phyloP scores from a whole-genome alignment of 306 rosid species.

The Quercus parvula region DNA sequence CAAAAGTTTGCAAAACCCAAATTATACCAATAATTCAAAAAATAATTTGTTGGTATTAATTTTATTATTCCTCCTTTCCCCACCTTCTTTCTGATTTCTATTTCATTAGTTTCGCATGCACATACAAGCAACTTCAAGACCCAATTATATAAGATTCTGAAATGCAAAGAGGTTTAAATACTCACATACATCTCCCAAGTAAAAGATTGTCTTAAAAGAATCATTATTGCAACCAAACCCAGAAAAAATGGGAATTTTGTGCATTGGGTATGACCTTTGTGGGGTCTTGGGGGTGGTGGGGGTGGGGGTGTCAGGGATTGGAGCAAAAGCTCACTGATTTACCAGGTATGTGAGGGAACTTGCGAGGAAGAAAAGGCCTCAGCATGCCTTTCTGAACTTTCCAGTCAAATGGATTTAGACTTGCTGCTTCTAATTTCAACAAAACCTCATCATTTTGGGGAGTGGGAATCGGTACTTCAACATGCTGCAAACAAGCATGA shows the following conservation, averaged over 20 bases:
- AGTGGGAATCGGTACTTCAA: conserved; percentile 51
- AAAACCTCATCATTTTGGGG: conserved; percentile 60
- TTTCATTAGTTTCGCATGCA: background rate
- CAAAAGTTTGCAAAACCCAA: conserved; percentile 2
- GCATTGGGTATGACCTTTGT: too few relatives aligned
- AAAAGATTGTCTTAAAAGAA: background rate
- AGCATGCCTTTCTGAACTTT: conserved; percentile 64
- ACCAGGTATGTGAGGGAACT: conserved; percentile 73
- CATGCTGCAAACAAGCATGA: conserved; percentile 44
- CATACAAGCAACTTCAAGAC: background rate
- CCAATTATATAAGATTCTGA: background rate
- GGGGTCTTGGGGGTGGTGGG: background rate
- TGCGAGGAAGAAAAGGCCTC: conserved; percentile 58
- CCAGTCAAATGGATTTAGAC: conserved; percentile 77
- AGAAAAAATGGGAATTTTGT: too few relatives aligned
- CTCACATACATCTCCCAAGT: background rate
- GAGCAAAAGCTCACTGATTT: conserved; percentile 14
- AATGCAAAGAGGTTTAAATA: too few relatives aligned
- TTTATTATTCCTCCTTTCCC: background rate
- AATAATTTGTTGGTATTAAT: background rate
- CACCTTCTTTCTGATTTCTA: background rate
- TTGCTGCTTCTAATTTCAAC: conserved; percentile 69
- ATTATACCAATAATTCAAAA: background rate
- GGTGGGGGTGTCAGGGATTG: too few relatives aligned
- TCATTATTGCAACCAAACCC: background rate